Percentiles rank a stretch among this genome's conserved stretches.
Evolutionary conservation across 1,139 yeast species (phyloP).

Genomic region (Cylindricascospora bacillispora): DNA sequence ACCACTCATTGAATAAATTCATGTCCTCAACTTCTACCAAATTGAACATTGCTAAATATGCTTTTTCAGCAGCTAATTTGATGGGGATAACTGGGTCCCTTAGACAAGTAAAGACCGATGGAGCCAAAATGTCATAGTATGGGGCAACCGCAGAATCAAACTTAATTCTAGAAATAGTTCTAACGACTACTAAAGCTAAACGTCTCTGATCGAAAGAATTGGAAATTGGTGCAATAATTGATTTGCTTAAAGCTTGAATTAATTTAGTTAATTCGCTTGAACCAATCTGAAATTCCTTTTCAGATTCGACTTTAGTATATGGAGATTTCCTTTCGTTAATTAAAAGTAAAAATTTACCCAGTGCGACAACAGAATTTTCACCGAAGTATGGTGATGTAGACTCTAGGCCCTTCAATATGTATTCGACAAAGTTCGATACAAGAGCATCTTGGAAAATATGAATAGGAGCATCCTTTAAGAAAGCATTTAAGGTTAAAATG

Average conservation of each 20-base stretch:
- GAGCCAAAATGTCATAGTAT: conserved; percentile 46
- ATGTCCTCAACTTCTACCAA: conserved; percentile 61
- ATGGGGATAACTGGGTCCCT: conserved; percentile 82
- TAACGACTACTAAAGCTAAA: conserved; percentile 57
- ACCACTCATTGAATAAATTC: conserved; percentile 50
- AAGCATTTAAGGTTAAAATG: conserved; percentile 63
- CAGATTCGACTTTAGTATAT: conserved; percentile 17
- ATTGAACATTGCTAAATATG: conserved; percentile 60
- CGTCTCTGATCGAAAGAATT: conserved; percentile 72
- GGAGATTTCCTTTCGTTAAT: conserved; percentile 35
- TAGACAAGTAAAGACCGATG: conserved; percentile 69
- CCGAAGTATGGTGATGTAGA: conserved; percentile 44
- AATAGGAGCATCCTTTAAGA: conserved; percentile 60
- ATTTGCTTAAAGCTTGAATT: conserved; percentile 37
- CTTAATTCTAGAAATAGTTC: conserved; percentile 61
- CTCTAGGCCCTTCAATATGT: conserved; percentile 35
- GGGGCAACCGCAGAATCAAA: conserved; percentile 38
- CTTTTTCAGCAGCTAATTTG: conserved; percentile 89
- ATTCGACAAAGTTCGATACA: conserved; percentile 35
- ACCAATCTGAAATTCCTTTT: conserved; percentile 29
- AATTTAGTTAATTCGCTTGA: conserved; percentile 30
- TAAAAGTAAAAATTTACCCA: conserved; percentile 65
- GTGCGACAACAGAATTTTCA: conserved; percentile 72
- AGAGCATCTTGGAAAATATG: conserved; percentile 45
- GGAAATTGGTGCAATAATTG: conserved; percentile 41